These are phyloP conservation scores for Viridothelium virens DNA, from an alignment of 495 filamentous ascomycete species.

Conservation along the genomic window DNA sequence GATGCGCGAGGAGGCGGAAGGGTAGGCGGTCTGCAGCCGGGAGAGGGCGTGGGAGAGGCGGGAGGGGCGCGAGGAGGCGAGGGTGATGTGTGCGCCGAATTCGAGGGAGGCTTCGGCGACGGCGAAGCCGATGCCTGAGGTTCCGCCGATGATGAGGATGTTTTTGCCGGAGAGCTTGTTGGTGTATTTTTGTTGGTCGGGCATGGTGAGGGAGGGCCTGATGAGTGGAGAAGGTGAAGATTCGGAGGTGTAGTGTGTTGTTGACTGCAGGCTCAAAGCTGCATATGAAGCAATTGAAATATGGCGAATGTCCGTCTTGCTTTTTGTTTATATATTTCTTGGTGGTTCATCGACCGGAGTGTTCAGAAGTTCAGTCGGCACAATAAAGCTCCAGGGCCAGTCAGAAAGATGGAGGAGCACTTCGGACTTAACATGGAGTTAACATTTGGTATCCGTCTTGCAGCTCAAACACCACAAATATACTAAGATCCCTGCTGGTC, in stretches of 20 bases:
- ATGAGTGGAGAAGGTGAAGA: neutral
- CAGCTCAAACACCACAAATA: too few relatives aligned
- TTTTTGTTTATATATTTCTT: too few relatives aligned
- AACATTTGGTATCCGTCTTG: neutral
- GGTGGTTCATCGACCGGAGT: too few relatives aligned
- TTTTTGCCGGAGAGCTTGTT: slow-evolving; percentile 24
- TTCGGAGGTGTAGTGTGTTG: neutral
- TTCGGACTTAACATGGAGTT: neutral
- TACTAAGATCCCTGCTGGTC: neutral
- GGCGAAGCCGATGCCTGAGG: slow-evolving; percentile 33
- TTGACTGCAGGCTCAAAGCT: neutral
- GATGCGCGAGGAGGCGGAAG: slow-evolving; percentile 22
- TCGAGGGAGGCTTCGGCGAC: slow-evolving; percentile 36
- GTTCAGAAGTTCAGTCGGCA: too few relatives aligned
- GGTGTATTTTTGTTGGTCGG: slow-evolving; percentile 28
- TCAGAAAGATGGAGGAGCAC: too few relatives aligned
- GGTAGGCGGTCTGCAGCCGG: slow-evolving; percentile 27
- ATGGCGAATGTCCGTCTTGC: too few relatives aligned
- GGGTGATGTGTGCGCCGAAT: slow-evolving; percentile 25
- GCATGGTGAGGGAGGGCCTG: slow-evolving; percentile 13
- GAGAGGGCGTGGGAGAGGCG: slow-evolving; percentile 27
- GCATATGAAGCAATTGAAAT: too few relatives aligned
- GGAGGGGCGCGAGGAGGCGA: slow-evolving; percentile 31
- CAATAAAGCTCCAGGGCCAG: too few relatives aligned
- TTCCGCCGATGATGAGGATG: slow-evolving; percentile 25